These are phyloP conservation scores for Osmanthus fragrans DNA, from an alignment of 257 asterid species.

Conservation along the genomic window DNA sequence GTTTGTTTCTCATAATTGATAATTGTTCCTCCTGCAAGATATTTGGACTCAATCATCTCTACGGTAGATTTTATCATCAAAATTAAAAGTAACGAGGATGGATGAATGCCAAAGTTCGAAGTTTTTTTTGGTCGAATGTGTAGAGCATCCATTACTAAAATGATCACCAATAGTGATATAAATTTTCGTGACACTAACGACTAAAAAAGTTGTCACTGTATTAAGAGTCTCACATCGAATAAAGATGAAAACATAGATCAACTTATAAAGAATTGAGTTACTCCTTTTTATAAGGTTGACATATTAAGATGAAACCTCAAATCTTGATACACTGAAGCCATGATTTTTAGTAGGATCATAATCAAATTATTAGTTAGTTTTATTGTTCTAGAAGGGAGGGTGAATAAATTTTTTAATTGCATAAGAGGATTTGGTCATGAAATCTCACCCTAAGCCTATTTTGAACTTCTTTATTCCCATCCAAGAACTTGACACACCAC, in stretches of 20 bases:
- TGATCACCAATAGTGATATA: too few species aligned
- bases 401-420: neutral
- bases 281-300: too few species aligned
- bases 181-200: too few species aligned
- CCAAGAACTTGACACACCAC: conserved; percentile 67
- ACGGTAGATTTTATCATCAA: neutral
- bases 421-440: neutral
- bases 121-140: too few species aligned
- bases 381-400: too few species aligned
- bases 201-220: neutral
- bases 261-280: too few species aligned
- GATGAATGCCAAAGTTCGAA: neutral
- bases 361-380: neutral
- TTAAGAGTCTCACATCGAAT: too few species aligned
- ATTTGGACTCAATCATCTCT: neutral
- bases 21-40: conserved; percentile 56
- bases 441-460: conserved; percentile 46
- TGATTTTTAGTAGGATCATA: neutral
- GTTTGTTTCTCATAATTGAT: conserved; percentile 34
- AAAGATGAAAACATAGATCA: too few species aligned
- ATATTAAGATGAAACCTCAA: too few species aligned
- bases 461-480: conserved; percentile 43
- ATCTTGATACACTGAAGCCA: neutral
- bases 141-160: too few species aligned
- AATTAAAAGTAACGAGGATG: neutral